Conservation (phyloP, 2,329 filamentous ascomycete genomes). For the Colletotrichum sp. region DNA sequence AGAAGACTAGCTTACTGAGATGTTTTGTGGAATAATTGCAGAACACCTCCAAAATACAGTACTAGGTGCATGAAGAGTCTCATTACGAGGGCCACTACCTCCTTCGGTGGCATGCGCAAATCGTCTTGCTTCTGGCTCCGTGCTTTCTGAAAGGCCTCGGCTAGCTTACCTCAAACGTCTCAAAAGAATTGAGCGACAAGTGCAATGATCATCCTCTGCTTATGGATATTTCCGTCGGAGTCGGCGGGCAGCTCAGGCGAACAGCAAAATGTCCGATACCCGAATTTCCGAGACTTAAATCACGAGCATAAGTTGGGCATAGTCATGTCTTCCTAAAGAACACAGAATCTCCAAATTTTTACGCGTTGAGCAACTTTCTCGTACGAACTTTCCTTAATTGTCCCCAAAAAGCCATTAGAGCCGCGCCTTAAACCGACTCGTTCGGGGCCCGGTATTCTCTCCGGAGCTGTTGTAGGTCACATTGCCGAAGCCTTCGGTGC, state of each 20-base stretch:
- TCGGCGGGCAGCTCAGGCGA: neutral
- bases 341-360: neutral
- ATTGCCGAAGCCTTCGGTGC: neutral
- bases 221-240: neutral
- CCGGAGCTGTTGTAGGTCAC: neutral
- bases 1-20: neutral
- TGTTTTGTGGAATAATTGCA: rapidly evolving
- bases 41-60: rapidly evolving
- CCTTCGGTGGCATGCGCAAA: neutral
- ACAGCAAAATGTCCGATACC: neutral
- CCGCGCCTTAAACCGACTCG: neutral
- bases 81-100: neutral
- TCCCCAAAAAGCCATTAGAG: neutral
- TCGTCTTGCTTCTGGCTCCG: neutral
- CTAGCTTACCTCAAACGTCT: neutral
- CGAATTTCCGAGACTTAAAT: neutral
- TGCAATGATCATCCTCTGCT: neutral
- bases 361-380: neutral
- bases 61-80: neutral
- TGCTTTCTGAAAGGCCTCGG: neutral
- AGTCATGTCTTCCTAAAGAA: neutral
- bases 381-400: neutral
- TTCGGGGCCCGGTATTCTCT: neutral
- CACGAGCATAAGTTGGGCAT: neutral
- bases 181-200: neutral